These are phyloP conservation scores for Halophytophthora polymorphica DNA, from an alignment of 352 stramenopile species.

Conservation along the genomic window DNA sequence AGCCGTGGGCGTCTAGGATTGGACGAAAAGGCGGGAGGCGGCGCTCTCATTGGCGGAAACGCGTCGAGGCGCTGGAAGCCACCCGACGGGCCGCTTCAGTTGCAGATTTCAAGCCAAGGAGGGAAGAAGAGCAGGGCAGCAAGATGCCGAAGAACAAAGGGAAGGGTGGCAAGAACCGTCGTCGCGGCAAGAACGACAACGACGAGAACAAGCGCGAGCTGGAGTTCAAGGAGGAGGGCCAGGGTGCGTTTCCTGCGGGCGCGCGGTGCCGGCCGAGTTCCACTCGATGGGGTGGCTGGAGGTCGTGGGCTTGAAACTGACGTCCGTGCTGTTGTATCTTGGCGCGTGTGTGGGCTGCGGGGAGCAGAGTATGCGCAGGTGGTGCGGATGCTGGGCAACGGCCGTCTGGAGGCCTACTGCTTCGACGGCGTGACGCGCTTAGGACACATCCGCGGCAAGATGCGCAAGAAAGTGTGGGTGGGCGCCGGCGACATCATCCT, in stretches of 20 bases:
- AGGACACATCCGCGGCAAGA: constrained; percentile 99
- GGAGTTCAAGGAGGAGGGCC: constrained; percentile 99
- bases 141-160: constrained; percentile 91
- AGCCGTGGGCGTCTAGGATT: neutral
- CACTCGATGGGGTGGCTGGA: neutral
- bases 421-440: constrained; percentile 98
- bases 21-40: neutral
- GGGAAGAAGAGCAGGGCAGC: constrained; percentile 6
- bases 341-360: constrained; percentile 11
- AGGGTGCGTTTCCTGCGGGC: constrained; percentile 64
- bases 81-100: constrained; percentile 25
- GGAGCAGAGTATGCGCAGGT: constrained; percentile 97
- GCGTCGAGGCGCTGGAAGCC: constrained; percentile 10
- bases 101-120: constrained; percentile 15
- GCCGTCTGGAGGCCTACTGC: constrained; percentile 97
- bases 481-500: constrained; percentile 98
- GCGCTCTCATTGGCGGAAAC: constrained; percentile 24
- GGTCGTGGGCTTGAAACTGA: neutral
- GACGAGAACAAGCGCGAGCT: constrained; percentile 99
- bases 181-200: constrained; percentile 97
- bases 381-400: constrained; percentile 98
- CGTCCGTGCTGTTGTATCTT: constrained; percentile 8
- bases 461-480: constrained; percentile 99
- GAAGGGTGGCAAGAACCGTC: constrained; percentile 98
- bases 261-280: constrained; percentile 3